A percentile compares a stretch with the other conserved stretches of the same genome.
Conservation (phyloP, 2,329 filamentous ascomycete species). For the Apiospora pterosperma region DNA sequence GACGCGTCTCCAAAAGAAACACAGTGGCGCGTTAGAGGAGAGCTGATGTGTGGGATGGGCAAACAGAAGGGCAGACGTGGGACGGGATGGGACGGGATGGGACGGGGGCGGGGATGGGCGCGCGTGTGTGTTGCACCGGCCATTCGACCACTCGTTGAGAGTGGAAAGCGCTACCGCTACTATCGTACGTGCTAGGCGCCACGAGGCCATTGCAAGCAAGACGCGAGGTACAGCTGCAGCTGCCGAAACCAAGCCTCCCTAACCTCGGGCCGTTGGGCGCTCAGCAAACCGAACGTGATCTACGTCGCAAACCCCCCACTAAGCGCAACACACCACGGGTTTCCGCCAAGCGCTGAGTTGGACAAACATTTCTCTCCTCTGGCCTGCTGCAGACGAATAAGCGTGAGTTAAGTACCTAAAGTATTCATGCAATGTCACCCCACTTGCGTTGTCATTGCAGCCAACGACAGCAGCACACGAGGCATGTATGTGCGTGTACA, state of each 20-base stretch:
- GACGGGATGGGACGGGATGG: neutral
- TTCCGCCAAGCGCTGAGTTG: neutral
- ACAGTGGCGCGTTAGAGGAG: neutral
- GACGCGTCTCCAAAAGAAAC: neutral
- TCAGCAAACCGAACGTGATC: neutral
- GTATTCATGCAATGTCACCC: neutral
- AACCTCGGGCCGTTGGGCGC: neutral
- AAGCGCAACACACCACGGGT: neutral
- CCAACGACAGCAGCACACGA: neutral
- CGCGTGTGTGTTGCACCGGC: neutral
- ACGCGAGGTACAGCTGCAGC: neutral
- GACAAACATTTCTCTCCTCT: neutral
- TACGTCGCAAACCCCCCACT: neutral
- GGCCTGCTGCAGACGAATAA: neutral
- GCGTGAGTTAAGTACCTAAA: neutral
- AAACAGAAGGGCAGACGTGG: no score
- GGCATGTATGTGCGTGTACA: neutral
- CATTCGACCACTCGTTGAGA: neutral
- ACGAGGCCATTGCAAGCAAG: neutral
- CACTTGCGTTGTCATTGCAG: neutral
- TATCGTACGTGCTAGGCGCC: neutral
- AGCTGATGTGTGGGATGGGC: neutral
- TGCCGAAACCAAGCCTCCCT: neutral
- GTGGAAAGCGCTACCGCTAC: neutral
- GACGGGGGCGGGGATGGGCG: neutral